These are phyloP conservation scores for Fusarium sp. DNA, from an alignment of 2,329 filamentous ascomycete species.

Conservation along the genomic window DNA sequence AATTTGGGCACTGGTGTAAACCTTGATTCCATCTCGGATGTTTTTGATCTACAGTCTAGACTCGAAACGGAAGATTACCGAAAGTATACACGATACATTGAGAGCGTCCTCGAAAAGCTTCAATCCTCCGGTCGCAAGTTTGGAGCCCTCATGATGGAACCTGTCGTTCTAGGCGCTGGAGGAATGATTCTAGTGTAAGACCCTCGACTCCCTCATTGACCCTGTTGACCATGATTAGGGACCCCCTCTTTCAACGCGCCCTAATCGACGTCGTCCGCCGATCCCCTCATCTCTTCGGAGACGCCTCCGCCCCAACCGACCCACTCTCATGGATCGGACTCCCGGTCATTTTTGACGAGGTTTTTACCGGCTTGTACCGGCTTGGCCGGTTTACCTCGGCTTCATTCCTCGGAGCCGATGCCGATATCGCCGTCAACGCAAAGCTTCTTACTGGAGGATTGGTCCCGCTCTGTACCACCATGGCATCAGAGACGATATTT, in stretches of 20 bases:
- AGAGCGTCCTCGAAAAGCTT: constrained; percentile 62
- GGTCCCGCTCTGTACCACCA: constrained; percentile 79
- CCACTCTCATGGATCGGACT: constrained; percentile 73
- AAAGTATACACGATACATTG: constrained; percentile 71
- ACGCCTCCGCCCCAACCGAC: constrained; percentile 20
- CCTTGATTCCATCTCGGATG: constrained; percentile 60
- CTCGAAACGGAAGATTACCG: constrained; percentile 55
- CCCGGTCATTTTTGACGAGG: constrained; percentile 85
- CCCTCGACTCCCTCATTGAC: neutral
- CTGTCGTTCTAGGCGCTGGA: constrained; percentile 82
- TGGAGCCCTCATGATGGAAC: constrained; percentile 83
- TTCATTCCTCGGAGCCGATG: constrained; percentile 73
- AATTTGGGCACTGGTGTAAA: constrained; percentile 52
- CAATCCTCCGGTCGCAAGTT: constrained; percentile 71
- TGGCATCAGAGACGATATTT: constrained; percentile 80
- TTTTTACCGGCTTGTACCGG: constrained; percentile 87
- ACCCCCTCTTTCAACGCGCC: constrained; percentile 82
- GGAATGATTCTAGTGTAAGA: constrained; percentile 84
- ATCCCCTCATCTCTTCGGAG: constrained; percentile 65
- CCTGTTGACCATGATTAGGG: constrained; percentile 55
- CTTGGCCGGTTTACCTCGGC: constrained; percentile 78
- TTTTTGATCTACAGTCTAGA: constrained; percentile 70
- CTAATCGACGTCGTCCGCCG: constrained; percentile 75
- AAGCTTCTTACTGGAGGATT: constrained; percentile 86
- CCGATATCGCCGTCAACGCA: constrained; percentile 84